Base-by-base conservation (phyloP, 257 asterid species). In the Nicotiana attenuata region DNA sequence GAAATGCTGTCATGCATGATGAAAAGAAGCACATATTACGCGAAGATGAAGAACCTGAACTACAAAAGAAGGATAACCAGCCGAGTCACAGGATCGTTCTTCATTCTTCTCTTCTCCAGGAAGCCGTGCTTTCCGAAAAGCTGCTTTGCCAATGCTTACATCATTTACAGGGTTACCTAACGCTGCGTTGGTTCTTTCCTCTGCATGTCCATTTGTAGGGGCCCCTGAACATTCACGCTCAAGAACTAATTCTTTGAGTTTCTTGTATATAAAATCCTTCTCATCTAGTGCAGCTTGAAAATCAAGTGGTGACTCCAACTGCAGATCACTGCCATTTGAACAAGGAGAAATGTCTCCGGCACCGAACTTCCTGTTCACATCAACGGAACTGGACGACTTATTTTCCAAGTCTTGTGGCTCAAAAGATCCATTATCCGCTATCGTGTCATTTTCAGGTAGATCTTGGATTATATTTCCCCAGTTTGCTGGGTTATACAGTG, bases 191-290 rank as follows among this genome's bases (percentile, higher is more conserved):
- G 88, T 81, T 69, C 69, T 79, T 87, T 87, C 89, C 76, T 60
- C 81, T 28, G 33, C 76, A 77, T 71, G 73, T 14, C 61, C 88
- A 10, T 35, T 77, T 60, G 26, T 56, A 77, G 83, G 71, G 59
- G 83, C 81, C 61, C 83, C 86, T 33, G 83, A 35, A 28, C 10
- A n/a, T 76, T 63, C 89, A 63, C 64, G 29, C 31, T 52, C 65
- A 65, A 65, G 71, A 76, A 85, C 88, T 88, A 93, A 50, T 81
- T 93, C 92, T 86, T 88, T 89, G 81, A 93, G 82, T 80, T 95
- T 88, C 94, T 63, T 63, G 87, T 71, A 81, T 35, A 91, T 88
- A 66, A 86, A 83, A 41, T 84, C 89, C 83, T 86, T 85, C 67
- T 89, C 96, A 8, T 84, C 87, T 80, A 20, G 26, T 50, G 84